Base-by-base conservation (phyloP, 2,329 filamentous ascomycete species). In the Nigrospora oryzae region DNA sequence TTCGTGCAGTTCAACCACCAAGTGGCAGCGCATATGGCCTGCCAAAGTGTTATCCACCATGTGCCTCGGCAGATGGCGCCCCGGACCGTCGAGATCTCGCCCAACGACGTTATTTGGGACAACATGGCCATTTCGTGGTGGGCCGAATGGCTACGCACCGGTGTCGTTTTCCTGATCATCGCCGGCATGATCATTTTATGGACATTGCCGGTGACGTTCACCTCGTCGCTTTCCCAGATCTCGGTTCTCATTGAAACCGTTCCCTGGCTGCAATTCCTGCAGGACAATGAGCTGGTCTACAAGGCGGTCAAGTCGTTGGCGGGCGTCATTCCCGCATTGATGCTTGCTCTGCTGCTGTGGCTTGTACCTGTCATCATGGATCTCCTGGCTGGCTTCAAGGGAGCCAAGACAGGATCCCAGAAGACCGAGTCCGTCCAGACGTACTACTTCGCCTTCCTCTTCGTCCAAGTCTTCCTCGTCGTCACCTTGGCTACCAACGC, bases 1-100 rank as follows among this genome's bases (percentile, higher is more conserved):
- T 98, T 98, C 55, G 89, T 98, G 49, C 93, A 98, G 61, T 98
- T 98, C 74, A 95, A 98, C 58, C 86, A 96, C 59, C 93, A 98
- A 61, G 87, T 96, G 2, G 90, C 91, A 6, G 93, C 93, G 0
- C 93, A 98, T 58, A 97, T 98, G 93, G 93, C 91, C 46, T 96
- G 89, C 61, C 93, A 98, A 62, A 83, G 88, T 40, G 75, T 94
- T 38, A 89, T 86, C 35, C 89, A 97, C 61, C 93, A 98, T 56
- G 65, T 95, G 1, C 93, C 93, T 1, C 87, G 87, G 55, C 86
- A 95, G 38, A 98, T 98, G 93, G 78, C 88, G 1, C 93, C 93
- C 1, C 81, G 93, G 28, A 77, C 87, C 36, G 86, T 95, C n/a
- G 93, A 98, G 60, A 89, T 98, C 39, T 89, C 89, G 7, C 93